Conservation (phyloP, 164 flowering plant species). For the Aristolochia californica region DNA sequence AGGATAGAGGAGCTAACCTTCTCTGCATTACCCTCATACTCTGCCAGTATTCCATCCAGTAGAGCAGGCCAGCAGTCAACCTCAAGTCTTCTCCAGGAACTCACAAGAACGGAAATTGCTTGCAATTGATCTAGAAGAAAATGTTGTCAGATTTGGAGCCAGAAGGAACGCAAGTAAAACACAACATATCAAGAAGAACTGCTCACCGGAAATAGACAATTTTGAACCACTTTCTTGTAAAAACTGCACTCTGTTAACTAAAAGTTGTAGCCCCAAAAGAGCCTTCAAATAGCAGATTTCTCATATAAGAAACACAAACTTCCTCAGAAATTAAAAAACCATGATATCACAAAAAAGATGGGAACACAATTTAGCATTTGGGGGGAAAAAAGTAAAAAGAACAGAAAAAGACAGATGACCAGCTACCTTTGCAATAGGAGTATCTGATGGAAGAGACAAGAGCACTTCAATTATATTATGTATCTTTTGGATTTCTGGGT, state of each 20-base stretch:
- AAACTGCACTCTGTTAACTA: conserved; percentile 32
- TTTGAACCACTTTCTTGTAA: conserved; percentile 58
- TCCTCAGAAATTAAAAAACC: background rate
- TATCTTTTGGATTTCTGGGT: conserved; percentile 60
- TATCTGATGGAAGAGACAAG: conserved; percentile 48
- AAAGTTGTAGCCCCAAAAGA: conserved; percentile 64
- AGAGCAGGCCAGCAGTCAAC: conserved; percentile 68
- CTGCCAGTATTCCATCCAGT: conserved; percentile 72
- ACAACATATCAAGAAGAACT: background rate
- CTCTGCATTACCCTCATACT: conserved; percentile 59
- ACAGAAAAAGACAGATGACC: background rate
- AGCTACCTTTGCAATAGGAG: conserved; percentile 81
- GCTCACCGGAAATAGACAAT: conserved; percentile 51
- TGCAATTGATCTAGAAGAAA: conserved; percentile 41
- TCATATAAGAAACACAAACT: background rate
- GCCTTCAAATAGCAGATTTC: conserved; percentile 30
- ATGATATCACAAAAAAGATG: background rate
- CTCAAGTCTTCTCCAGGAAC: conserved; percentile 80
- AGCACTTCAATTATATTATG: conserved; percentile 52
- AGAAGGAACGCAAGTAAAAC: background rate
- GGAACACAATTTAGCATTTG: background rate
- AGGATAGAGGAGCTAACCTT: conserved; percentile 35
- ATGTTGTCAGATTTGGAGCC: background rate
- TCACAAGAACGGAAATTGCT: conserved; percentile 41
- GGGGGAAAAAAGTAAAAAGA: background rate